A percentile compares a stretch with the other conserved stretches of the same genome.
These are phyloP conservation scores for Diaporthe australafricana DNA, from an alignment of 2,329 filamentous ascomycete species.

Conservation along the genomic window DNA sequence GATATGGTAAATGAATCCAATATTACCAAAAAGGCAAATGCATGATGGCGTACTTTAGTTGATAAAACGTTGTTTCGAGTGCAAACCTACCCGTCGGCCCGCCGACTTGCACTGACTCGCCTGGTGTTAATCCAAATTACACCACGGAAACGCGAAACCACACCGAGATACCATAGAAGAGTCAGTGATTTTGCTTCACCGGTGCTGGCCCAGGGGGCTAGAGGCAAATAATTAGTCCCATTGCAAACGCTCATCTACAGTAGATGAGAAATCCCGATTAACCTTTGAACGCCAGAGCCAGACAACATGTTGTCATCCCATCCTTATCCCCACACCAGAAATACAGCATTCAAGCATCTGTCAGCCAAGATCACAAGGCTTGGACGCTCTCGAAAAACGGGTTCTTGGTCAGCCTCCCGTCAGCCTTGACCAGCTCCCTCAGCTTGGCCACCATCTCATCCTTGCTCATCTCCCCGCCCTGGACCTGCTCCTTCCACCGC, in stretches of 20 bases:
- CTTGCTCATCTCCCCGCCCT: constrained; percentile 69
- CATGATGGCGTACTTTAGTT: constrained; percentile 6
- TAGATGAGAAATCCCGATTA: background rate
- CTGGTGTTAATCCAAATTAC: background rate
- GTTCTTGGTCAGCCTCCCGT: constrained; percentile 73
- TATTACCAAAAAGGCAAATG: background rate
- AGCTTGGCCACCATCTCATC: constrained; percentile 84
- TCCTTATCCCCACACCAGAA: background rate
- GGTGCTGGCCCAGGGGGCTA: background rate
- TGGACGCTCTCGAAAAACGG: constrained; percentile 78
- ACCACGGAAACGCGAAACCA: background rate
- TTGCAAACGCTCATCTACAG: constrained; percentile 6
- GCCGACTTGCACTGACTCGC: constrained; percentile 4
- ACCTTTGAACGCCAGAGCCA: constrained; percentile 11
- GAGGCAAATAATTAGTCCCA: background rate
- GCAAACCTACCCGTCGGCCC: constrained; percentile 13
- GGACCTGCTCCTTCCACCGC: constrained; percentile 85
- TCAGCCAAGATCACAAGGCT: constrained; percentile 55
- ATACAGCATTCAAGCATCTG: constrained; percentile 3
- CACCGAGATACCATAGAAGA: background rate
- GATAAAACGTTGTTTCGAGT: constrained; percentile 6
- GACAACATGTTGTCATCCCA: background rate
- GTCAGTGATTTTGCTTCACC: background rate
- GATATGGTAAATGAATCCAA: background rate
- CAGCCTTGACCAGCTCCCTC: constrained; percentile 80